Base-by-base conservation (phyloP, 352 stramenopile genomes). In the Globisporangium heterothallicum region DNA sequence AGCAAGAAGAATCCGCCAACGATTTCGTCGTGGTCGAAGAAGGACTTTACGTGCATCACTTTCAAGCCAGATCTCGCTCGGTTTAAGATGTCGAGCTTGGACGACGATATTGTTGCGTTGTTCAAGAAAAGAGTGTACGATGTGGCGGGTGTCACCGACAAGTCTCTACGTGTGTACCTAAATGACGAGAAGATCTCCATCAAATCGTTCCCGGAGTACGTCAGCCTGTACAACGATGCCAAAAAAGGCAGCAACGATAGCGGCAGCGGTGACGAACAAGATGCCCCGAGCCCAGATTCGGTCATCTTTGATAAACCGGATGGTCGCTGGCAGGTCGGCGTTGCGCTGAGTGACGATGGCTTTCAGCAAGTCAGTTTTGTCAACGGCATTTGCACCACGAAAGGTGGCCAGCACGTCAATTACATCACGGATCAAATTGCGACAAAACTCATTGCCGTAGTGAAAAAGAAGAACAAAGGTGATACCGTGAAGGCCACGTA, bases 311-410 rank as follows among this genome's bases (percentile, higher is more conserved):
- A 96, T 51, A 95, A 95, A 42, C 76, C 96, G 0, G 96, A 98
- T 52, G 70, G 86, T 6, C 76, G 95, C 18, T 99, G 96, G 96
- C 90, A 98, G 62, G 76, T 99, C 45, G 90, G 84, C 19, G 63
- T 99, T 21, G 82, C 82, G 0, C 59, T 97, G 22, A 98, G 93
- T 41, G 88, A 98, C 41, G 86, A 88, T 45, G 84, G 89, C 4
- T 97, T 98, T 56, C 90, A 98, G 68, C 94, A 95, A 62, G 83
- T 98, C 27, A 98, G 93, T 49, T 99, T 99, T 65, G 96, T 99
- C 14, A 99, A 99, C 64, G 88, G 90, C 29, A 98, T 99, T 72
- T 96, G 88, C 45, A 99, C 96, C 2, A 94, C 79, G 10, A 96
- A 97, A 65, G 96, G 96, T 45, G 97, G 97, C 6, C 93, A 97